Conservation (phyloP, 1,139 yeast species). For the Candida anutae region DNA sequence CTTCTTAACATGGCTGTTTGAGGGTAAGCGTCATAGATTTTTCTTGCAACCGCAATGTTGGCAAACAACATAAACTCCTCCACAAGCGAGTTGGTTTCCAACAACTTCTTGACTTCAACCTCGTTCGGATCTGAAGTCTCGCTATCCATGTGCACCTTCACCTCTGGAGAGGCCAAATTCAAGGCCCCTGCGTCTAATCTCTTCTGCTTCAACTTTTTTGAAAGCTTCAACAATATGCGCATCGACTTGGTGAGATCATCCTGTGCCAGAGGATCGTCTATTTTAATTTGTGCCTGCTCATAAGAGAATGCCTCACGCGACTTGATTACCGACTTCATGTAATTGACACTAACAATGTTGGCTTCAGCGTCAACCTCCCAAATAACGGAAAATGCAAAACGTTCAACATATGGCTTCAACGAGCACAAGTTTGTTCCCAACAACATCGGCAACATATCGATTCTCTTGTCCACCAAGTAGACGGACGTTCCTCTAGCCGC, state of each 20-base stretch:
- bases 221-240: conserved; percentile 69
- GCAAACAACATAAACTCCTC: conserved; percentile 99
- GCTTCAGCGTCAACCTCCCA: conserved; percentile 93
- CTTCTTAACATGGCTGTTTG: conserved; percentile 98
- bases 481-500: conserved; percentile 97
- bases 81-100: conserved; percentile 90
- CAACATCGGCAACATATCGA: conserved; percentile 95
- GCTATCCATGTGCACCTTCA: conserved; percentile 92
- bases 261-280: conserved; percentile 68
- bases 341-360: conserved; percentile 72
- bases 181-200: conserved; percentile 94
- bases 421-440: conserved; percentile 96
- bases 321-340: conserved; percentile 80
- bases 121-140: conserved; percentile 97
- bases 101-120: conserved; percentile 80
- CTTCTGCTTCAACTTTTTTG: conserved; percentile 77
- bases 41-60: conserved; percentile 89
- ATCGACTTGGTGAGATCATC: conserved; percentile 88
- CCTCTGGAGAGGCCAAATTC: conserved; percentile 96
- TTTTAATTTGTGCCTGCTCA: conserved; percentile 85
- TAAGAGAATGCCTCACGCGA: conserved; percentile 95
- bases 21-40: conserved; percentile 86
- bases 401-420: conserved; percentile 86
- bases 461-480: conserved; percentile 95
- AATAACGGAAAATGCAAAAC: conserved; percentile 90